A percentile compares a stretch with the other conserved stretches of the same genome.
phyloP scores from a whole-genome alignment of 176 grass and related monocot species.

The Pontederia paniculata region DNA sequence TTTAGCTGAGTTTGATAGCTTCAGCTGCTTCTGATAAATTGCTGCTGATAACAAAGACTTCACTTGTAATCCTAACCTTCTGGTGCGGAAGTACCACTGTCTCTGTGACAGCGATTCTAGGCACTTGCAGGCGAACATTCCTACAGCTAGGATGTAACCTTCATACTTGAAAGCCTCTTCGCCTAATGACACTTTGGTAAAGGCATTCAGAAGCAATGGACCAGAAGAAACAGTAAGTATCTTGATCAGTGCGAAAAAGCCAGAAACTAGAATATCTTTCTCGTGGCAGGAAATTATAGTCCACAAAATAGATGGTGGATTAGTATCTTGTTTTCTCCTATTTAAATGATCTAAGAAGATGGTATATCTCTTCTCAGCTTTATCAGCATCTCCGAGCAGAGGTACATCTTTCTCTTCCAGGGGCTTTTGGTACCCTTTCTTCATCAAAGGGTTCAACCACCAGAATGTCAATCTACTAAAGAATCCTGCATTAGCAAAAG shows the following conservation, averaged over 20 bases:
- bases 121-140: constrained; percentile 63
- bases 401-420: too few species aligned
- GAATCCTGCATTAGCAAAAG: too few species aligned
- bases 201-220: constrained; percentile 62
- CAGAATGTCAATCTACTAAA: constrained; percentile 72
- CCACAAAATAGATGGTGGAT: constrained; percentile 44
- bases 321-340: constrained; percentile 24
- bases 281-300: constrained; percentile 64
- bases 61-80: constrained; percentile 68
- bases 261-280: too few species aligned
- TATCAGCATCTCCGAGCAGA: constrained; percentile 33
- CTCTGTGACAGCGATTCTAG: constrained; percentile 71
- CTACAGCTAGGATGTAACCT: too few species aligned
- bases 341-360: constrained; percentile 51
- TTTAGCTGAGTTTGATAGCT: constrained; percentile 60
- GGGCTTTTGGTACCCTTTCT: too few species aligned
- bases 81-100: constrained; percentile 81
- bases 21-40: constrained; percentile 77
- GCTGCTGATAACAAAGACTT: constrained; percentile 62
- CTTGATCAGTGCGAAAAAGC: too few species aligned
- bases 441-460: constrained; percentile 87
- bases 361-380: constrained; percentile 36
- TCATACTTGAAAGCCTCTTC: constrained; percentile 44
- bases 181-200: constrained; percentile 65
- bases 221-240: too few species aligned